Percentiles rank a stretch among this genome's conserved stretches.
phyloP scores from a whole-genome alignment of 1,284 basidiomycete genomes.

The Rhizoctonia solani region DNA sequence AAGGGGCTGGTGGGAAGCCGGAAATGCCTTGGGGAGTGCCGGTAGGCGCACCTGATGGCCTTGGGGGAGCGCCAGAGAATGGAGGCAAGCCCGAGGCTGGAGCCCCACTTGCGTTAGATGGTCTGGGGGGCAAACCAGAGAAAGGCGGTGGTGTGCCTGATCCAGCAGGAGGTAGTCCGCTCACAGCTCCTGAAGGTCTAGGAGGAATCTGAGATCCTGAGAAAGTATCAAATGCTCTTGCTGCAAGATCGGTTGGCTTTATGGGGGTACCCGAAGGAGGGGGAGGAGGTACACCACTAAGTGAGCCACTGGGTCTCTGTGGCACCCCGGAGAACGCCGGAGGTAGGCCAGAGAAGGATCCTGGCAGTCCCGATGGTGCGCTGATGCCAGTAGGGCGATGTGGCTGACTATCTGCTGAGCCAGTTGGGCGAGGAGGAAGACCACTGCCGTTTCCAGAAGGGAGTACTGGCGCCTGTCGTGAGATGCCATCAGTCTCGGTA shows the following conservation, averaged over 20 bases:
- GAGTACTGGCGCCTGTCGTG: not conserved
- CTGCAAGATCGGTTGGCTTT: not conserved
- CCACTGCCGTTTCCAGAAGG: conserved; percentile 1
- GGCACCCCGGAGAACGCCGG: not conserved
- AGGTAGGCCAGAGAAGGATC: not conserved
- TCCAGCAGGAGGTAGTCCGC: not conserved
- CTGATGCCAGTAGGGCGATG: conserved; percentile 5
- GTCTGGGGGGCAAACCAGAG: too few species aligned
- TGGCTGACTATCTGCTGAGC: not conserved
- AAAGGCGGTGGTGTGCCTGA: too few species aligned
- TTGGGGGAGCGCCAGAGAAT: not conserved
- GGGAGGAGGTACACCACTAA: not conserved
- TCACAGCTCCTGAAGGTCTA: not conserved
- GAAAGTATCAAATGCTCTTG: not conserved
- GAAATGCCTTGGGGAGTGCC: too few species aligned
- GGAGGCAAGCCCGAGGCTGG: too few species aligned
- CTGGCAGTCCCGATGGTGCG: too few species aligned
- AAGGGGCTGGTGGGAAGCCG: too few species aligned
- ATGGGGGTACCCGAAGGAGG: not conserved
- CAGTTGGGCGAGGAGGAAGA: not conserved
- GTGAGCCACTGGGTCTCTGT: not conserved
- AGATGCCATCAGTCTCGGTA: not conserved
- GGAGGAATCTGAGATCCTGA: not conserved
- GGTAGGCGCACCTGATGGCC: too few species aligned
- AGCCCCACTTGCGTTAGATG: too few species aligned